Conservation (phyloP, 768 basidiomycete genomes). For the Suillus hirtellus region DNA sequence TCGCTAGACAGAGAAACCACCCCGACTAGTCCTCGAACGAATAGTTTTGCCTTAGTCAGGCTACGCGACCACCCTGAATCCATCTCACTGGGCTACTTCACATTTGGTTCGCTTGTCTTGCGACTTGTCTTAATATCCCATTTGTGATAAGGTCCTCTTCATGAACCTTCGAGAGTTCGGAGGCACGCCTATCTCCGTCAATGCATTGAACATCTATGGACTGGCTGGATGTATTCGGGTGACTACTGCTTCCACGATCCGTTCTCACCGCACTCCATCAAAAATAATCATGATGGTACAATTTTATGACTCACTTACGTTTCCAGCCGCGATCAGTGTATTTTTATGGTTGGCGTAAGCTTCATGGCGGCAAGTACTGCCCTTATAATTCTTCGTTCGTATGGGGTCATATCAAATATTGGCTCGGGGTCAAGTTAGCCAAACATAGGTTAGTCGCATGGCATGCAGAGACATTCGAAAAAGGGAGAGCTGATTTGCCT, state of each 20-base stretch:
- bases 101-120: not conserved
- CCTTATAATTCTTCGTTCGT: not conserved
- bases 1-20: not conserved
- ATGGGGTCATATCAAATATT: not conserved
- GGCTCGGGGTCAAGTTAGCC: not conserved
- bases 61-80: not conserved
- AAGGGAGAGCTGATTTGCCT: not conserved
- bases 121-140: not conserved
- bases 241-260: conserved; percentile 4
- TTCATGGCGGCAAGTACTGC: not conserved
- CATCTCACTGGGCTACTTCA: not conserved
- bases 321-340: not conserved
- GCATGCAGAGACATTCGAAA: no score
- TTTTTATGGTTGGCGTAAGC: conserved; percentile 1
- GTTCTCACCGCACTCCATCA: conserved; percentile 5
- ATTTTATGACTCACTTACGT: not conserved
- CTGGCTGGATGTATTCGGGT: not conserved
- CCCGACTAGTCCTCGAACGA: not conserved
- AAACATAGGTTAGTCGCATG: not conserved
- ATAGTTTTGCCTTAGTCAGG: not conserved
- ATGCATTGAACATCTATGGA: not conserved
- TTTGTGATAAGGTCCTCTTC: not conserved
- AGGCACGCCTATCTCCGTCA: not conserved
- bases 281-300: not conserved
- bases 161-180: not conserved